Evolutionary conservation across 2,329 filamentous ascomycete genomes (phyloP), one percentile per base, ranked within the genome.

Genomic region (Waltergamsia citrina): DNA sequence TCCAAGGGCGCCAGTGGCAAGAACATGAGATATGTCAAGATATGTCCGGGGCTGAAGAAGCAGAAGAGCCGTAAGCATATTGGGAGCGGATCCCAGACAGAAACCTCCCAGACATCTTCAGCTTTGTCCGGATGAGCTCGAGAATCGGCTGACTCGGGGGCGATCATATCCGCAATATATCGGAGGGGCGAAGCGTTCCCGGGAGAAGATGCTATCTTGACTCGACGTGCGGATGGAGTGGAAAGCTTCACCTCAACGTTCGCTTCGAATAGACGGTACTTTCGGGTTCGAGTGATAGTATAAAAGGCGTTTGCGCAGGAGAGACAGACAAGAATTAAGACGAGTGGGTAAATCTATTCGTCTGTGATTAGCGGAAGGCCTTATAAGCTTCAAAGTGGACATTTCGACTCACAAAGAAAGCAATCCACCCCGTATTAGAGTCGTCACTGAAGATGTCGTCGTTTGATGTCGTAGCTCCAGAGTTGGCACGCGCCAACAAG

Each of bases 81-180:
- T 3, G 88, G 86, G 30, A 90, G 72, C 22, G 93, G 92, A 53
- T 96, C 88, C 92, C 92, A 98, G 6, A 96, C 71, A 2, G 81
- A 74, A 32, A 98, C 62, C 57, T 98, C 88, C 92, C 92, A 98
- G 8, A 98, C 92, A 56, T 98, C 88, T 9, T 81, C 74, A 18
- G 74, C 72, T 37, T 79, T 76, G 51, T 92, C 81, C 0, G 90
- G 85, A 57, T 95, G 84, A 19, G 86, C 82, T 51, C 87, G 77
- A 18, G 84, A 79, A 43, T 88, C 78, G n/a, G 87, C 85, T 16
- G 76, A 80, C 23, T 80, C 76, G 18, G 72, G 62, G 3, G 76
- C 69, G 22, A 94, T 60, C 29, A 85, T 64, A 41, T 71, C 76
- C 19, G 78, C 72, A 24, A 96, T 57, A 37, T 85, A 80, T 35